phyloP scores from a whole-genome alignment of 352 stramenopile species.

The Pythium utonaiense region DNA sequence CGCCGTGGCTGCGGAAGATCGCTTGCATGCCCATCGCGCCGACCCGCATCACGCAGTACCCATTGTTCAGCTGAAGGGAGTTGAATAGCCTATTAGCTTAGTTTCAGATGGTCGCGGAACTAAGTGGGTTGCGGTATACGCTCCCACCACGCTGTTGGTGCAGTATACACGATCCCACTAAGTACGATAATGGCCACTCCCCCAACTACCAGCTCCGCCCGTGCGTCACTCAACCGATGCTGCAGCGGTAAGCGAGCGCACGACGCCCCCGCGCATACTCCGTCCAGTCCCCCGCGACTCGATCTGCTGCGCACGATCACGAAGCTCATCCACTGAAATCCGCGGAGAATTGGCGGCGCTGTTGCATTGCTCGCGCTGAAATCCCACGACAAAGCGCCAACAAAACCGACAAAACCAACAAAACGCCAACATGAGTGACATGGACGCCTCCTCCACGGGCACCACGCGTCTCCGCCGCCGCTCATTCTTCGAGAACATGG shows the following conservation, averaged over 20 bases:
- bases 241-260: neutral
- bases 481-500: constrained; percentile 66
- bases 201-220: neutral
- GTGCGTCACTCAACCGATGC: neutral
- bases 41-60: neutral
- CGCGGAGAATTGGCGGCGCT: no score
- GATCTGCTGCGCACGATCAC: neutral
- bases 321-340: no score
- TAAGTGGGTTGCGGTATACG: neutral
- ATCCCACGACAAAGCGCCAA: neutral
- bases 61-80: neutral
- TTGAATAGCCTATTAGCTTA: no score
- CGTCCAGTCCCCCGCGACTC: neutral
- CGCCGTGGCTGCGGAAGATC: neutral
- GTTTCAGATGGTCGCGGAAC: no score
- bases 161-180: neutral
- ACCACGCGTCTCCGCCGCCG: constrained; percentile 56
- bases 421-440: constrained; percentile 43
- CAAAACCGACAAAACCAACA: constrained; percentile 2
- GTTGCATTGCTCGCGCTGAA: no score
- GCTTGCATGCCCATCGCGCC: neutral
- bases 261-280: neutral
- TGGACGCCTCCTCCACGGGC: constrained; percentile 34
- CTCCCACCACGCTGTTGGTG: neutral
- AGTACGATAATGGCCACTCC: neutral